Base-by-base conservation (phyloP, 495 filamentous ascomycete genomes). In the Daldinia decipiens region DNA sequence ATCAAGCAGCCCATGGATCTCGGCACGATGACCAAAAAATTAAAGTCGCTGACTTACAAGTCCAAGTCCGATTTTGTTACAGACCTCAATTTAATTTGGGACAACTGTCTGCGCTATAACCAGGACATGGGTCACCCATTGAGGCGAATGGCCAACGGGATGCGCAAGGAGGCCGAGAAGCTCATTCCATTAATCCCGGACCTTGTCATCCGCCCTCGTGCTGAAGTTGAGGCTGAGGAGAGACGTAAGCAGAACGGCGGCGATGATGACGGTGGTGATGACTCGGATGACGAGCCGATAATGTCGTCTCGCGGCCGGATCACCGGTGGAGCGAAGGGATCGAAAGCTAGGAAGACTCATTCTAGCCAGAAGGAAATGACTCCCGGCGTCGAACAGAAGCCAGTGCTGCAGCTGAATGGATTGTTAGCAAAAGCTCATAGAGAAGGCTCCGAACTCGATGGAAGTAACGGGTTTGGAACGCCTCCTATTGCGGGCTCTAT, bases 1-100 rank as follows among this genome's bases (percentile, higher is more conserved):
- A 98, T 98, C 82, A 97, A 95, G 81, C 89, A 94, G 31, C 96
- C 95, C 0, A 99, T 99, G 95, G 95, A 99, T 78, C 88, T 99
- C 47, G 95, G 96, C 40, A 91, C 89, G 36, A 98, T 99, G 92
- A 95, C 95, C 38, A 99, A 99, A 83, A 98, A 98, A 81, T 88
- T 99, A 34, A 97, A 97, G 77, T 83, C 86, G 3, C 78, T 95
- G 12, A 85, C 86, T 21, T 99, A 97, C 84, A 95, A 92, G 78
- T 97, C 93, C 52, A 99, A 99, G 83, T 84, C 91, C 59, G 95
- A 99, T 12, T 99, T 99, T 70, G 93, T 98, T 34, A 88, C 90
- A 56, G 95, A 99, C 67, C 82, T 98, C 24, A 93, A 95, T 73
- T 84, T 97, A 19, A 99, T 99, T 47, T 99, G 95, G 95, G 84